Percentiles rank a stretch among this genome's conserved stretches.
Evolutionary conservation across 1,284 basidiomycete genomes (phyloP).

Genomic region (Austropuccinia psidii): DNA sequence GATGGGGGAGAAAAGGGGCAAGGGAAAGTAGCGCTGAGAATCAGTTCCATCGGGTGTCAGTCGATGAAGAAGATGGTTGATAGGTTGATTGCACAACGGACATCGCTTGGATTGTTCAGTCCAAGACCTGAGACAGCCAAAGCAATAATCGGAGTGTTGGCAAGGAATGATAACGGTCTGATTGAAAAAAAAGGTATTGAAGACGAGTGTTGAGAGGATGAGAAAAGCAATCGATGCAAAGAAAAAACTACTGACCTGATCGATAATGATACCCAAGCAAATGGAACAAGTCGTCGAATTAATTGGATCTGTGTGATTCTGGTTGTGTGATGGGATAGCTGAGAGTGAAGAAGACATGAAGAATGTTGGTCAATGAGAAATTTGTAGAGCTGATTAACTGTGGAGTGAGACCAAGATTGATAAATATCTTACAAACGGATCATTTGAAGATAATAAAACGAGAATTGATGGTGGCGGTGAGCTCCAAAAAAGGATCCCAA

Average conservation of each 20-base stretch:
- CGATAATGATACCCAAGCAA: neutral
- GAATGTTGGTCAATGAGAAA: too few relatives aligned
- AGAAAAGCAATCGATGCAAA: neutral
- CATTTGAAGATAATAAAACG: too few relatives aligned
- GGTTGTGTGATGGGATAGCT: too few relatives aligned
- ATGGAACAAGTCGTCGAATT: neutral
- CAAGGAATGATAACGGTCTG: conserved; percentile 25
- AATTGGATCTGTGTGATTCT: too few relatives aligned
- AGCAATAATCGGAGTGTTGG: conserved; percentile 26
- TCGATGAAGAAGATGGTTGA: conserved; percentile 8
- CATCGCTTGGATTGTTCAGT: neutral
- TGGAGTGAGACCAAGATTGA: too few relatives aligned
- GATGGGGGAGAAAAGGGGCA: neutral
- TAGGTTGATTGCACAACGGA: conserved; percentile 3
- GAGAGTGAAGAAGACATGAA: too few relatives aligned
- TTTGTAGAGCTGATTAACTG: too few relatives aligned
- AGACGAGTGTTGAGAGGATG: neutral
- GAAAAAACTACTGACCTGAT: neutral
- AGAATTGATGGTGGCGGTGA: too few relatives aligned
- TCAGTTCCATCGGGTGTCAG: neutral
- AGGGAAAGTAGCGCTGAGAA: conserved; percentile 5
- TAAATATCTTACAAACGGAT: too few relatives aligned
- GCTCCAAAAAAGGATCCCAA: too few relatives aligned
- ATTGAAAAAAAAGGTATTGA: neutral
- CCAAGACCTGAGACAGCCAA: conserved; percentile 6